These are phyloP conservation scores for Camptophora hylomeconis DNA, from an alignment of 2,329 filamentous ascomycete genomes.

Conservation along the genomic window DNA sequence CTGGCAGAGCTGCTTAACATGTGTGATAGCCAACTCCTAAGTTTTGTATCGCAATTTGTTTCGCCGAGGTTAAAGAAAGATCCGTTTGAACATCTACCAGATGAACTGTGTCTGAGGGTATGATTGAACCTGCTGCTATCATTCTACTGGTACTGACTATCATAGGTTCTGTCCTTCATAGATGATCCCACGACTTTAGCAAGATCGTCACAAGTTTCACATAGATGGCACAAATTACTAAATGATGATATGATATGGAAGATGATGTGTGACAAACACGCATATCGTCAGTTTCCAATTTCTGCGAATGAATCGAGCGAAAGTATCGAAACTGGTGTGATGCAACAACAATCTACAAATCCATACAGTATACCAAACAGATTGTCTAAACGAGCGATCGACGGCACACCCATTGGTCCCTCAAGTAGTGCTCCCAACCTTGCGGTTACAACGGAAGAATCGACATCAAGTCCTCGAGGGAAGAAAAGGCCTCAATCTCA, in stretches of 20 bases:
- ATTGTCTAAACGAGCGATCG: slow-evolving; percentile 11
- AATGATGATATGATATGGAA: slow-evolving; percentile 98
- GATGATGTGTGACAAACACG: slow-evolving; percentile 88
- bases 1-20: slow-evolving; percentile 82
- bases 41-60: slow-evolving; percentile 93
- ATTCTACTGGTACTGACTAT: slow-evolving; percentile 2
- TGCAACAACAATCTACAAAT: slow-evolving; percentile 1
- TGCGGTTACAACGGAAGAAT: slow-evolving; percentile 16
- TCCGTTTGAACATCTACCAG: slow-evolving; percentile 80
- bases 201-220: slow-evolving; percentile 89
- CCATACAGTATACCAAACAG: slow-evolving; percentile 2
- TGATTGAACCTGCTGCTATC: slow-evolving; percentile 21
- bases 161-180: slow-evolving; percentile 83
- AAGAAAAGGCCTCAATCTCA: slow-evolving; percentile 50
- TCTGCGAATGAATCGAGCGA: slow-evolving; percentile 31
- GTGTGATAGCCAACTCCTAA: slow-evolving; percentile 88
- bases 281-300: slow-evolving; percentile 48
- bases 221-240: slow-evolving; percentile 81
- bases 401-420: slow-evolving; percentile 20
- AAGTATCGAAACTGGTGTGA: slow-evolving; percentile 24
- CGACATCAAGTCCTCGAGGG: slow-evolving; percentile 12
- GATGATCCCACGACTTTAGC: slow-evolving; percentile 92
- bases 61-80: slow-evolving; percentile 91
- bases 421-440: slow-evolving; percentile 37
- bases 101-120: slow-evolving; percentile 83